These are phyloP conservation scores for Macrocybe gigantea DNA, from an alignment of 768 basidiomycete species.

Conservation along the genomic window DNA sequence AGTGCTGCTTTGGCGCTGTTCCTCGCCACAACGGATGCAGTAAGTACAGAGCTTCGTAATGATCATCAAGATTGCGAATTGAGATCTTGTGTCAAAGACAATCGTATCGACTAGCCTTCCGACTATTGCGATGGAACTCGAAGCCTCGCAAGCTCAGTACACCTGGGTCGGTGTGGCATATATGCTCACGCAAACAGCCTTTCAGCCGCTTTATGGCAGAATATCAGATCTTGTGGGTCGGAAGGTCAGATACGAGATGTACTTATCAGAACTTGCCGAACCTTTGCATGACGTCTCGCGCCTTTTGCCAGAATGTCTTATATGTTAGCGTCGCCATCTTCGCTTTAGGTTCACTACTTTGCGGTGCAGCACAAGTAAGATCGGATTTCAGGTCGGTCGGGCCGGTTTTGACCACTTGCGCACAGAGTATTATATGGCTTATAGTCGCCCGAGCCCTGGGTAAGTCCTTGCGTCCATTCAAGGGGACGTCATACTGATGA, in stretches of 20 bases:
- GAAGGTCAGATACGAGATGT: constrained; percentile 43
- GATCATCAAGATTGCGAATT: no score
- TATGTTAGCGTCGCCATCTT: constrained; percentile 74
- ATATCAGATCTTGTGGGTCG: constrained; percentile 77
- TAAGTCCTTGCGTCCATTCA: constrained; percentile 9
- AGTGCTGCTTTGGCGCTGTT: constrained; percentile 79
- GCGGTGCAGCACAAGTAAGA: constrained; percentile 66
- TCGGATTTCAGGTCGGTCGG: constrained; percentile 10
- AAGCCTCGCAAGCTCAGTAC: constrained; percentile 66
- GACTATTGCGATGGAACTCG: constrained; percentile 67
- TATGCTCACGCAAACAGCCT: constrained; percentile 81
- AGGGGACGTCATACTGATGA: neutral
- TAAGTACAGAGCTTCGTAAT: constrained; percentile 25
- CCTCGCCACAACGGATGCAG: constrained; percentile 83
- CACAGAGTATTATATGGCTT: constrained; percentile 53
- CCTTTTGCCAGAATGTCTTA: constrained; percentile 47
- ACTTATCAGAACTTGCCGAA: constrained; percentile 6
- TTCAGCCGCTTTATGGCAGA: constrained; percentile 78
- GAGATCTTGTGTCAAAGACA: constrained; percentile 24
- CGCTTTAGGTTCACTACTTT: constrained; percentile 71
- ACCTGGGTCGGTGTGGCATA: constrained; percentile 86
- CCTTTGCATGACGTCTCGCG: constrained; percentile 1
- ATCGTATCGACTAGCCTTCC: constrained; percentile 83
- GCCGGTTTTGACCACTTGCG: constrained; percentile 10
- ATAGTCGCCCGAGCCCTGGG: constrained; percentile 56